These are phyloP conservation scores for Calocera cornea DNA, from an alignment of 768 basidiomycete genomes.

Conservation along the genomic window DNA sequence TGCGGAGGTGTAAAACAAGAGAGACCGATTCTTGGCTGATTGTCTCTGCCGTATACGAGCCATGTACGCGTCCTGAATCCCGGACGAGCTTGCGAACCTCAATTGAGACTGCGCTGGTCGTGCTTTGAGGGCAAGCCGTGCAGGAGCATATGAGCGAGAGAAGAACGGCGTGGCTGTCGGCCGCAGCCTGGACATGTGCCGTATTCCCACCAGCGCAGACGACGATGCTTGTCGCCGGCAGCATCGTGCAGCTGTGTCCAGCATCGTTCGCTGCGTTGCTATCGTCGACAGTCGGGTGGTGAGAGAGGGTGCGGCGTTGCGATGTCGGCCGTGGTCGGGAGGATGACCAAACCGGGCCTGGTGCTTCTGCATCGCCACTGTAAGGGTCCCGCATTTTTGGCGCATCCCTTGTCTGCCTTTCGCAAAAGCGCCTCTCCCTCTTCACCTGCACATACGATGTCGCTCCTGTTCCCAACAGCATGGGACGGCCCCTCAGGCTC, in stretches of 20 bases:
- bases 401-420: too few species aligned
- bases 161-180: background rate
- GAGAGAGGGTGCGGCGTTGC: background rate
- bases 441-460: background rate
- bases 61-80: background rate
- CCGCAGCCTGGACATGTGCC: background rate
- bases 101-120: background rate
- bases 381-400: background rate
- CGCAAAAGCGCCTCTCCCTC: background rate
- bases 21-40: conserved; percentile 39
- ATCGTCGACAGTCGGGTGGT: background rate
- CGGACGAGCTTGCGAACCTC: background rate
- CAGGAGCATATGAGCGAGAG: background rate
- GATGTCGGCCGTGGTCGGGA: background rate
- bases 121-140: background rate
- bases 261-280: background rate
- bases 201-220: background rate
- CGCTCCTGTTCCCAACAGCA: background rate
- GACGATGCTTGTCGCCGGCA: background rate
- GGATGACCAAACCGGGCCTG: background rate
- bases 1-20: conserved; percentile 76
- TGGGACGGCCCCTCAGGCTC: conserved; percentile 3
- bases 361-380: conserved; percentile 4
- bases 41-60: background rate
- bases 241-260: background rate